Evolutionary conservation across 2,329 filamentous ascomycete species (phyloP).

Genomic region (Sclerotiophoma versabilis): DNA sequence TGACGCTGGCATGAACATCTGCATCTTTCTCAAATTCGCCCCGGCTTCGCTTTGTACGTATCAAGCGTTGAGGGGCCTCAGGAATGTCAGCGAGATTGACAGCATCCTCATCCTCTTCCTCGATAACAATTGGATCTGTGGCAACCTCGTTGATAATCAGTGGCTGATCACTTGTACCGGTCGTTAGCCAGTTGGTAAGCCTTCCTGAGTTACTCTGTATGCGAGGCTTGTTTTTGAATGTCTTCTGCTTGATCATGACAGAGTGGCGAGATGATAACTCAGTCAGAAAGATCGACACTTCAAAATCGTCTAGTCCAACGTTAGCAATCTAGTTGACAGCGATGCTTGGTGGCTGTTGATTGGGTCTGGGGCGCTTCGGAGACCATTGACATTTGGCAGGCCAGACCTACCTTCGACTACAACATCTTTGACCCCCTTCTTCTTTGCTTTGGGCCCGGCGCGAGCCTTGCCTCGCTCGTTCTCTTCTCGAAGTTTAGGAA

Average conservation of each 20-base stretch:
- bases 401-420: constrained; percentile 72
- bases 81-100: constrained; percentile 65
- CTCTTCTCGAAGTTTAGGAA: constrained; percentile 92
- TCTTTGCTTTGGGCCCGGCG: constrained; percentile 65
- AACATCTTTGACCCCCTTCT: constrained; percentile 89
- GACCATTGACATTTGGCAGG: background rate
- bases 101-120: constrained; percentile 67
- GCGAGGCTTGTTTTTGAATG: constrained; percentile 59
- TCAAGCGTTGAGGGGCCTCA: constrained; percentile 41
- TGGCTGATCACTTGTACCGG: constrained; percentile 51
- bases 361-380: background rate
- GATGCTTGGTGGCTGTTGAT: constrained; percentile 3
- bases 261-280: constrained; percentile 86
- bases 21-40: constrained; percentile 15
- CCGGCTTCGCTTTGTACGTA: constrained; percentile 25
- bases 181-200: constrained; percentile 56
- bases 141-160: constrained; percentile 53
- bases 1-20: constrained; percentile 32
- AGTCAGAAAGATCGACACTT: constrained; percentile 92
- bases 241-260: constrained; percentile 84
- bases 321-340: constrained; percentile 26
- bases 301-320: constrained; percentile 79
- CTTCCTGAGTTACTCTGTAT: constrained; percentile 56
- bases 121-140: constrained; percentile 55
- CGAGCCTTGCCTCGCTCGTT: constrained; percentile 69